These are phyloP conservation scores for Crepidotus variabilis DNA, from an alignment of 768 basidiomycete species.

Conservation along the genomic window DNA sequence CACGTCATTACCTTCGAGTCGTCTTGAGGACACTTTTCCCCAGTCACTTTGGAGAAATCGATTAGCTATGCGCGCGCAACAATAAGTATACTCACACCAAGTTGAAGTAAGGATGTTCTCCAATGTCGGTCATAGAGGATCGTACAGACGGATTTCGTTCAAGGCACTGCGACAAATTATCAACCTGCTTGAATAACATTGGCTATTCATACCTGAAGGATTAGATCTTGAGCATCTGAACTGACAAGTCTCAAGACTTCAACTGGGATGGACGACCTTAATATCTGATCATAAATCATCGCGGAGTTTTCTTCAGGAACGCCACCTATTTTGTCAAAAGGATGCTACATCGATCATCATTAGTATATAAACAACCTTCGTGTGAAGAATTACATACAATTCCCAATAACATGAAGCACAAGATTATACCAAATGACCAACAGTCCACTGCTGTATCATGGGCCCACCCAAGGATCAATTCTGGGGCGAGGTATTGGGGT, in stretches of 20 bases:
- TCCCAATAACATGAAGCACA: conserved; percentile 48
- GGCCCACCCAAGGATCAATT: conserved; percentile 51
- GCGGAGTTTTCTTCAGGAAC: conserved; percentile 16
- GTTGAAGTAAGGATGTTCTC: conserved; percentile 45
- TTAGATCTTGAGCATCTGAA: conserved; percentile 37
- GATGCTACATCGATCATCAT: conserved; percentile 30
- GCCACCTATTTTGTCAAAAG: conserved; percentile 26
- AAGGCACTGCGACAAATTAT: conserved; percentile 38
- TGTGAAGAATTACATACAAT: conserved; percentile 26
- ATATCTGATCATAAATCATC: conserved; percentile 28
- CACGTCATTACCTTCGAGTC: conserved; percentile 22
- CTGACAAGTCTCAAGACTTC: conserved; percentile 23
- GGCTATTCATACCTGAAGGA: conserved; percentile 35
- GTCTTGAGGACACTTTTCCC: conserved; percentile 29
- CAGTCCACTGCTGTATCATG: conserved; percentile 50
- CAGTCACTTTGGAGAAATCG: conserved; percentile 33
- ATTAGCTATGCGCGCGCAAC: background rate
- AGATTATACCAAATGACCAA: conserved; percentile 55
- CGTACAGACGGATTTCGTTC: conserved; percentile 53
- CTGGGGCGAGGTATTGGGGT: conserved; percentile 43
- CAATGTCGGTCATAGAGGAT: conserved; percentile 35
- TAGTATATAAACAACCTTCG: background rate
- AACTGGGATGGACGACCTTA: conserved; percentile 22
- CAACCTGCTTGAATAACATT: background rate
- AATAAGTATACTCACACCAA: conserved; percentile 34